Base-by-base conservation (phyloP, 2,329 filamentous ascomycete species). In the Talaromyces sp. region DNA sequence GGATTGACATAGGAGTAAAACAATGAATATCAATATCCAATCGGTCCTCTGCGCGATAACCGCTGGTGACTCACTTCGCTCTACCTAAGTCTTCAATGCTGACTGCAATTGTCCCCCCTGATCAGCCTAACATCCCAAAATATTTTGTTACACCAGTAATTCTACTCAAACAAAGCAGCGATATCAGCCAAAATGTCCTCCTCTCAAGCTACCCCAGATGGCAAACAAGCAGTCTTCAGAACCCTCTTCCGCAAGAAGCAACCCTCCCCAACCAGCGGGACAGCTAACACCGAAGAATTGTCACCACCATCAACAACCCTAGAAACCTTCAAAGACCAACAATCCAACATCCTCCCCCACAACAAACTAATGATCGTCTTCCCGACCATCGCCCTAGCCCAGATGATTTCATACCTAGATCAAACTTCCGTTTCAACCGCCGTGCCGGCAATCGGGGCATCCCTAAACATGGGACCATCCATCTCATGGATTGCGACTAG, bases 401-500 rank as follows among this genome's bases (percentile, higher is more conserved):
- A 65, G 22, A 54, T 61, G 56, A 56, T 61, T n/a, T 60, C 63
- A 2, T 65, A 53, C 34, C 43, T 61, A 13, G 63, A 65, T 25
- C 63, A 65, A 61, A 65, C 63, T 5, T 31, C 43, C 13, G 58
- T 65, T 13, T 65, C 63, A 45, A 65, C 63, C 3, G 58, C 63
- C 13, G 43, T 65, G n/a, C 63, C 63, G 6, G 27, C 63, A 40
- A 65, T 65, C 27, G 56, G 56, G 2, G 29, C 43, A 29, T 45
- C 56, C 11, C 22, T 65, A 15, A 54, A 61, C 8, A 53, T 61
- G 56, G 63, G 63, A 13, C 36, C 58, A 25, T 65, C 63, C 31
- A 65, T 65, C 22, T 69, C 69, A 49, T 70, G 67, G 68, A 56
- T 70, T 11, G 65, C 63, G 19, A 63, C 67, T 1, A 66, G 63